Evolutionary conservation across 495 filamentous ascomycete species (phyloP).

Genomic region (Podospora conica): DNA sequence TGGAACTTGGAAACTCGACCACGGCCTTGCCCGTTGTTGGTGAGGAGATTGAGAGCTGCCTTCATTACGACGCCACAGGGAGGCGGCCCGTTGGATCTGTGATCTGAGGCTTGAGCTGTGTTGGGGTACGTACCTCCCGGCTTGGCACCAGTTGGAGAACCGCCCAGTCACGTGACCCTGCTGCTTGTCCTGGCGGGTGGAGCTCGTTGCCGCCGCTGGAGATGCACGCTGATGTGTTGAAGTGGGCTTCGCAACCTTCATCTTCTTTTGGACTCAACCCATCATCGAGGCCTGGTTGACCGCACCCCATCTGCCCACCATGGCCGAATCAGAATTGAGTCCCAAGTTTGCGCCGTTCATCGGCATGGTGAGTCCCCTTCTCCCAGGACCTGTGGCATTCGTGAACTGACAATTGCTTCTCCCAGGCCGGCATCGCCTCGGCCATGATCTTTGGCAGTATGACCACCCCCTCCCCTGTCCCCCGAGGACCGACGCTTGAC

Average conservation of each 20-base stretch:
- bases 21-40: neutral
- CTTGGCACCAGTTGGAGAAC: neutral
- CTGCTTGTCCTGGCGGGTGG: neutral
- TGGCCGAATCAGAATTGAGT: slow-evolving; percentile 62
- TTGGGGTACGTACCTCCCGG: neutral
- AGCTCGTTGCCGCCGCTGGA: neutral
- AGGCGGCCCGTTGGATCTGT: neutral
- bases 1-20: neutral
- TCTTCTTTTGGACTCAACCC: neutral
- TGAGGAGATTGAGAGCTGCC: neutral
- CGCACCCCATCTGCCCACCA: slow-evolving; percentile 31
- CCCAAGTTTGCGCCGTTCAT: slow-evolving; percentile 97
- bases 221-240: neutral
- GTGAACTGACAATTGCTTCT: slow-evolving; percentile 14
- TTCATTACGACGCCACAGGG: neutral
- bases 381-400: neutral
- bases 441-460: slow-evolving; percentile 95
- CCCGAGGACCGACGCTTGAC: neutral
- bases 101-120: neutral
- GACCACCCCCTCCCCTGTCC: slow-evolving; percentile 26
- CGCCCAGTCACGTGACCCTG: neutral
- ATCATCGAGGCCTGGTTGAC: neutral
- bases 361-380: slow-evolving; percentile 68
- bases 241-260: neutral
- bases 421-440: slow-evolving; percentile 76